Evolutionary conservation across 768 basidiomycete genomes (phyloP), one percentile per base, ranked within the genome.

Genomic region (Saitozyma podzolica): DNA sequence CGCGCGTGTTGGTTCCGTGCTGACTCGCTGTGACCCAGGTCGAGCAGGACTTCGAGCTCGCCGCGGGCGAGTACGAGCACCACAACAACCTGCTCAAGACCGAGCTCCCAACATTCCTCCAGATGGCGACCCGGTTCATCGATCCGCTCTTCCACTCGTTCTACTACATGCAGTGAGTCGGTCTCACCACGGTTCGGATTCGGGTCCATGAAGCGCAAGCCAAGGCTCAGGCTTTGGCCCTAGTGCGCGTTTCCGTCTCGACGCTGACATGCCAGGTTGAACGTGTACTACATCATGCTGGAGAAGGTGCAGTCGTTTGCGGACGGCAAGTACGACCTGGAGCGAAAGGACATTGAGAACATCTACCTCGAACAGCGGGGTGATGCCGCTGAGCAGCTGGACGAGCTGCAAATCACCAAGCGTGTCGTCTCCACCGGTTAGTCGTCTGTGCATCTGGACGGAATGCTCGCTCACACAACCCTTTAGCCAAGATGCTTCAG

Each of bases 101-200:
- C 61, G 96, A 99, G 73, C 83, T 99, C 40, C 93, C 94, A 3
- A 86, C 86, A n/a, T 98, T 98, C 83, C 87, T 98, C 85, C 83
- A 82, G 39, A 85, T 97, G 65, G 84, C 89, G 0, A 89, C 91
- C 2, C 86, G 88, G 66, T 97, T 97, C 81, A 91, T 98, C 76
- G 89, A 94, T 68, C 96, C 96, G 0, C 83, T 98, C n/a, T 99
- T 97, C 85, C 89, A 95, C 72, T 95, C 92, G 16, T 93, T 93
- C 84, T 99, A 89, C 83, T 99, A 95, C 80, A 97, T 99, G 93
- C 92, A 98, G 92, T 94, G 74, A 75, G 92, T 86, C 10, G 19
- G 2, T 17, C 58, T 29, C 29, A 29, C 29, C 29, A 29, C 5
- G 8, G 9, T 17, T 14, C 37, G 5, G 52, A n/a, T 3, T 53